These are phyloP conservation scores for Astrothelium subdiscretum DNA, from an alignment of 495 filamentous ascomycete species.

Conservation along the genomic window DNA sequence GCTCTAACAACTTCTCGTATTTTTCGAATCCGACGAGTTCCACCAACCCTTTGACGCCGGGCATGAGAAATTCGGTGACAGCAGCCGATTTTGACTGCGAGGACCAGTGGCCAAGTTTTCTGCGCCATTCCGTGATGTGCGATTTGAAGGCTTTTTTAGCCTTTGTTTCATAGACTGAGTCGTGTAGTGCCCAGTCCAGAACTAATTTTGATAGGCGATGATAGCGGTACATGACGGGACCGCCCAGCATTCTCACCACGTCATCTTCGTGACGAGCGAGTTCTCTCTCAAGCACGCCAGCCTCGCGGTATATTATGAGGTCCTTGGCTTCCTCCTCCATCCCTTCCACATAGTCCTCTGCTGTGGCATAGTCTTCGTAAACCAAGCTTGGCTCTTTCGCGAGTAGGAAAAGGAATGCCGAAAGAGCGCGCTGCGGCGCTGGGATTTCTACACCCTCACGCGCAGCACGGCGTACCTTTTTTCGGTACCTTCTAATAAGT, in stretches of 20 bases:
- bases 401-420: background rate
- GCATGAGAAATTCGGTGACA: background rate
- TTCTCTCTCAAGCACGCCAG: background rate
- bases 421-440: too few species aligned
- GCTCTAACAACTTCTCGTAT: background rate
- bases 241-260: background rate
- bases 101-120: background rate
- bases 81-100: background rate
- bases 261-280: background rate
- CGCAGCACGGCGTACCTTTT: too few species aligned
- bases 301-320: background rate
- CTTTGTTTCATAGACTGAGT: background rate
- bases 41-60: background rate
- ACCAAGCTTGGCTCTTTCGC: background rate
- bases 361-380: background rate
- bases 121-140: background rate
- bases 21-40: background rate
- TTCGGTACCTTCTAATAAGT: too few species aligned
- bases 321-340: background rate
- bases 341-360: background rate
- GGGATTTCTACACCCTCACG: too few species aligned
- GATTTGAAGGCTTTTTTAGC: background rate
- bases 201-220: background rate
- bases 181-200: background rate
- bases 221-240: background rate